Conservation (phyloP, 176 grass and related monocot species). For the Zea luxurians region DNA sequence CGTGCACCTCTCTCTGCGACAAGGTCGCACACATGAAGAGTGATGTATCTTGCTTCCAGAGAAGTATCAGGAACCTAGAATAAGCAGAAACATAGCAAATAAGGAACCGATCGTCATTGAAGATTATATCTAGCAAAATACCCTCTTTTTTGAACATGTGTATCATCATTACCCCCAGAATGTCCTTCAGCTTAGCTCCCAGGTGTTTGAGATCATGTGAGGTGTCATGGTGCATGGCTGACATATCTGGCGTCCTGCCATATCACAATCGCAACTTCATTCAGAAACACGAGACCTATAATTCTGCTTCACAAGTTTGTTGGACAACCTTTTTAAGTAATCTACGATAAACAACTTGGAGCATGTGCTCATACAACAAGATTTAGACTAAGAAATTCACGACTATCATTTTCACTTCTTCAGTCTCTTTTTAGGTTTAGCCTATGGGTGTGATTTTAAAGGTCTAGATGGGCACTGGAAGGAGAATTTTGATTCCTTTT, state of each 20-base stretch:
- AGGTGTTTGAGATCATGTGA: conserved; percentile 77
- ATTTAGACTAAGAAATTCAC: neutral
- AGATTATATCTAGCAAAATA: neutral
- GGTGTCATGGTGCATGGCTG: conserved; percentile 90
- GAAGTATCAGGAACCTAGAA: conserved; percentile 58
- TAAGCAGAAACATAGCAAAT: conserved; percentile 6
- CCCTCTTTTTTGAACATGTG: neutral
- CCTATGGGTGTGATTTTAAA: neutral
- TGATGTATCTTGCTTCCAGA: conserved; percentile 73
- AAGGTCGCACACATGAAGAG: conserved; percentile 63
- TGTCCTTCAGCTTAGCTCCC: conserved; percentile 79
- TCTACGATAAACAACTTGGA: neutral
- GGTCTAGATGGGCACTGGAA: neutral
- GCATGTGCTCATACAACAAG: neutral
- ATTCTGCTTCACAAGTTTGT: conserved; percentile 2
- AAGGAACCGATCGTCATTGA: conserved; percentile 23
- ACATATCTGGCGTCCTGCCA: conserved; percentile 88
- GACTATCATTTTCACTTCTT: neutral
- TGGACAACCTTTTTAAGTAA: neutral
- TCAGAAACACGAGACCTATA: neutral
- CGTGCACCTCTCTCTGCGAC: conserved; percentile 72
- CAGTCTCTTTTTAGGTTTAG: neutral
- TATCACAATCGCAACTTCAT: neutral
- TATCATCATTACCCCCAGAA: conserved; percentile 67
- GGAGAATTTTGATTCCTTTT: neutral